Evolutionary conservation across 2,329 filamentous ascomycete genomes (phyloP).

Genomic region (Pleurostoma richardsiae): DNA sequence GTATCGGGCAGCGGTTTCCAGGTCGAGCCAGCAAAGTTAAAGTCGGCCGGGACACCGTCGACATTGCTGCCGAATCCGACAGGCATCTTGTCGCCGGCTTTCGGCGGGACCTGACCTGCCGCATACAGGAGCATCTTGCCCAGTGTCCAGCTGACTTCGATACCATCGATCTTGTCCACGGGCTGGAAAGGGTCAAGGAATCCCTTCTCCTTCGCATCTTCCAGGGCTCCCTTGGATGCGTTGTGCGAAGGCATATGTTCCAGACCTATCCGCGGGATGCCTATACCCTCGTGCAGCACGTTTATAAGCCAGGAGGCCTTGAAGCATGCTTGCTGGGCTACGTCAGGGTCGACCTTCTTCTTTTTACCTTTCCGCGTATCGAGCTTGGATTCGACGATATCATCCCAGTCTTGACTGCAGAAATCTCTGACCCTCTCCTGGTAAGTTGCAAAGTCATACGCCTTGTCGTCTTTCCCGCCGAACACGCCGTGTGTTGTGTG

Average conservation of each 20-base stretch:
- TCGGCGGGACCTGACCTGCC: slow-evolving; percentile 74
- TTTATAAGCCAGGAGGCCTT: slow-evolving; percentile 98
- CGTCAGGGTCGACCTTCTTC: slow-evolving; percentile 71
- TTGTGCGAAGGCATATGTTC: slow-evolving; percentile 61
- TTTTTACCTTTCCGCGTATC: slow-evolving; percentile 41
- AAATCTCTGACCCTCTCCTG: slow-evolving; percentile 80
- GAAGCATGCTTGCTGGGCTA: slow-evolving; percentile 87
- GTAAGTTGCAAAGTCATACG: slow-evolving; percentile 88
- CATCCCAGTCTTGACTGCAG: slow-evolving; percentile 76
- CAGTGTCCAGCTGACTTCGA: slow-evolving; percentile 95
- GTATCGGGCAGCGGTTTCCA: slow-evolving; percentile 25
- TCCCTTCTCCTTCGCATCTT: slow-evolving; percentile 66
- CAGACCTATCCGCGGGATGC: slow-evolving; percentile 78
- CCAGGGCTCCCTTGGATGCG: slow-evolving; percentile 64
- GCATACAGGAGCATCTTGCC: slow-evolving; percentile 97
- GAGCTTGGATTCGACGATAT: slow-evolving; percentile 61
- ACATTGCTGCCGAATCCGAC: slow-evolving; percentile 92
- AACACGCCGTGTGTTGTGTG: slow-evolving; percentile 97
- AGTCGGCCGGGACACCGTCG: slow-evolving; percentile 65
- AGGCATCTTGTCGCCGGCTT: slow-evolving; percentile 55
- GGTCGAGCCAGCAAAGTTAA: slow-evolving; percentile 71
- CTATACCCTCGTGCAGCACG: slow-evolving; percentile 91
- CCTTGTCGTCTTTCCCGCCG: slow-evolving; percentile 68
- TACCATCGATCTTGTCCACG: slow-evolving; percentile 83
- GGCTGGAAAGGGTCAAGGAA: slow-evolving; percentile 86